A percentile compares a stretch with the other conserved stretches of the same genome.
These are phyloP conservation scores for Camellia japonica DNA, from an alignment of 148 eudicot genomes.

Conservation along the genomic window DNA sequence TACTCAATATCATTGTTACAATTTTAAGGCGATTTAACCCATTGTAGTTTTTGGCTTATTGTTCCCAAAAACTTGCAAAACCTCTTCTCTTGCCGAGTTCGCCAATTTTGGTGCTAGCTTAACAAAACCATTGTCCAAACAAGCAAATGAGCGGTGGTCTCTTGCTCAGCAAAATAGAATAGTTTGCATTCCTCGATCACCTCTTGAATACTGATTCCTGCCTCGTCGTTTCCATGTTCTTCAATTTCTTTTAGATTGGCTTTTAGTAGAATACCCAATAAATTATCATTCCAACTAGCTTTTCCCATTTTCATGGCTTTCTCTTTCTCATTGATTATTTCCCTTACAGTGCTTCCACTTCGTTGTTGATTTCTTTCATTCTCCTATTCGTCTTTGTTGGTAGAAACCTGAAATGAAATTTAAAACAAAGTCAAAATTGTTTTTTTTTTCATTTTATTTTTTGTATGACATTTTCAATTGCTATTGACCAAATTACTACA, in stretches of 20 bases:
- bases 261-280: constrained; percentile 19
- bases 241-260: constrained; percentile 21
- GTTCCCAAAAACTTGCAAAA: too few relatives aligned
- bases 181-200: constrained; percentile 27
- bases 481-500: too few relatives aligned
- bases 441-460: background rate
- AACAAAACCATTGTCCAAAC: too few relatives aligned
- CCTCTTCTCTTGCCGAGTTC: too few relatives aligned
- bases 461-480: background rate
- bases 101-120: too few relatives aligned
- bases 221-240: constrained; percentile 10
- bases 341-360: background rate
- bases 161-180: constrained; percentile 30
- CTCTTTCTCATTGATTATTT: background rate
- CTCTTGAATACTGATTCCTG: background rate
- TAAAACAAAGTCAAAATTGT: too few relatives aligned
- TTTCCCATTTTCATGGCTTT: constrained; percentile 15
- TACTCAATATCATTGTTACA: constrained; percentile 45
- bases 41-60: constrained; percentile 11
- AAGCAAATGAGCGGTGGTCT: constrained; percentile 22
- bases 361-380: too few relatives aligned
- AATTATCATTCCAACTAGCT: constrained; percentile 3
- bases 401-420: too few relatives aligned
- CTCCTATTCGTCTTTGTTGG: too few relatives aligned
- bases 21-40: constrained; percentile 24